Evolutionary conservation across 768 basidiomycete genomes (phyloP).

Genomic region (Naganishia antarctica): DNA sequence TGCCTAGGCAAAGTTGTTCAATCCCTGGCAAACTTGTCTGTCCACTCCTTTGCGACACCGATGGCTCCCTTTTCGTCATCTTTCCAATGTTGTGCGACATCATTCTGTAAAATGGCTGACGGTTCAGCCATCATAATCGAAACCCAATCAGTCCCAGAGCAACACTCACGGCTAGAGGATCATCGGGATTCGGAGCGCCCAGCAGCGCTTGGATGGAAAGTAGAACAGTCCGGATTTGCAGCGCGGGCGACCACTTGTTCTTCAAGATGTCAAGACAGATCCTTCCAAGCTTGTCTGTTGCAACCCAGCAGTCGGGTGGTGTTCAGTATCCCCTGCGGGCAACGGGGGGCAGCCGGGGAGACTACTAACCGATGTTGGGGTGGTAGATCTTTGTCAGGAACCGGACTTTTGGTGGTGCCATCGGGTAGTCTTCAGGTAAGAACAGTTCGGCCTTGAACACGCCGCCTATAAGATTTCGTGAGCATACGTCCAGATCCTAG

Average conservation of each 20-base stretch:
- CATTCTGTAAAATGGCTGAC: constrained; percentile 34
- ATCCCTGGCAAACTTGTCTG: constrained; percentile 67
- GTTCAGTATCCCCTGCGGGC: not conserved
- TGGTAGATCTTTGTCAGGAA: constrained; percentile 98
- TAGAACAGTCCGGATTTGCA: constrained; percentile 96
- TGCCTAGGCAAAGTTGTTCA: not conserved
- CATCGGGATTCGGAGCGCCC: constrained; percentile 81
- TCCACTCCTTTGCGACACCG: constrained; percentile 91
- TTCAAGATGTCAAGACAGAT: constrained; percentile 98
- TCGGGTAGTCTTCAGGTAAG: constrained; percentile 97
- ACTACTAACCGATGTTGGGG: constrained; percentile 87
- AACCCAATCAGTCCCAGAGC: not conserved
- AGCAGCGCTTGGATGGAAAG: constrained; percentile 95
- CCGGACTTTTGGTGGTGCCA: constrained; percentile 97
- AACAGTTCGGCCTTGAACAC: constrained; percentile 95
- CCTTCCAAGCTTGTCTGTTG: constrained; percentile 98
- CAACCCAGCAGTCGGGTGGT: not conserved
- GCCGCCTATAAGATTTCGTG: constrained; percentile 59
- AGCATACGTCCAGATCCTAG: not conserved
- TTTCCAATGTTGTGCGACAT: constrained; percentile 91
- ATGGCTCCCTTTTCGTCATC: constrained; percentile 92
- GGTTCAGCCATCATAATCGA: not conserved
- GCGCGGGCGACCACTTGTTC: constrained; percentile 99
- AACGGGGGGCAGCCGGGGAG: not conserved
- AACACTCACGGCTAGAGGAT: constrained; percentile 39